A percentile compares a stretch with the other conserved stretches of the same genome.
phyloP scores from a whole-genome alignment of 768 basidiomycete genomes.

The Auricularia sp. region DNA sequence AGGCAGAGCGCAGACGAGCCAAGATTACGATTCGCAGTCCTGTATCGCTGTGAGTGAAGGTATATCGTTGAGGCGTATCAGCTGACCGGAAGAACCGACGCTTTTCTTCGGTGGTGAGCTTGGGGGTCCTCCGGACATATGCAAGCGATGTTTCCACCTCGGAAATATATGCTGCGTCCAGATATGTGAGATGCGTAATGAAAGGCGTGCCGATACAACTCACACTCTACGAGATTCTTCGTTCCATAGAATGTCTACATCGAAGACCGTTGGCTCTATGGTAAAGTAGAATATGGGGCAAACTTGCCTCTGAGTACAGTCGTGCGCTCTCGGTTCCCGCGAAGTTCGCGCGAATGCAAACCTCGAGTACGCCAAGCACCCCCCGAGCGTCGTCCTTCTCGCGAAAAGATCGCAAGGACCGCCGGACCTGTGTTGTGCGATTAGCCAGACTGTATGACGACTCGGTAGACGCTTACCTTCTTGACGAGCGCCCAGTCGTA shows the following conservation, averaged over 20 bases:
- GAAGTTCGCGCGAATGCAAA: constrained; percentile 85
- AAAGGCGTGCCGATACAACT: constrained; percentile 11
- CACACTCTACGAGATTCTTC: constrained; percentile 82
- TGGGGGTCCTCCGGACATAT: constrained; percentile 63
- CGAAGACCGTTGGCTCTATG: constrained; percentile 2
- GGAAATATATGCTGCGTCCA: constrained; percentile 56
- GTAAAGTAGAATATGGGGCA: constrained; percentile 4
- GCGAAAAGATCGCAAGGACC: constrained; percentile 61
- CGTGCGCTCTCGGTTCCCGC: constrained; percentile 84
- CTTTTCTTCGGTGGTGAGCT: constrained; percentile 80
- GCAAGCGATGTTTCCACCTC: constrained; percentile 70
- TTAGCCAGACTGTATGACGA: background rate
- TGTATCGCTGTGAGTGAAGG: constrained; percentile 16
- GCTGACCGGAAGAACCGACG: constrained; percentile 59
- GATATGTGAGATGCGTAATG: constrained; percentile 4
- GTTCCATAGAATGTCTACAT: constrained; percentile 85
- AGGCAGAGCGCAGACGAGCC: constrained; percentile 89
- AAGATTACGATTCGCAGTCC: constrained; percentile 77
- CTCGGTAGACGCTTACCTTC: constrained; percentile 36
- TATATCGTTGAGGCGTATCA: no score
- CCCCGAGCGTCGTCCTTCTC: constrained; percentile 75
- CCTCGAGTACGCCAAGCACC: constrained; percentile 81
- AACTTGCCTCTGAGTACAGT: constrained; percentile 73
- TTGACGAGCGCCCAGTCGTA: constrained; percentile 86
- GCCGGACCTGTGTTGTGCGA: constrained; percentile 43